phyloP scores from a whole-genome alignment of 2,329 filamentous ascomycete genomes.

The Colletotrichum nymphaeae region DNA sequence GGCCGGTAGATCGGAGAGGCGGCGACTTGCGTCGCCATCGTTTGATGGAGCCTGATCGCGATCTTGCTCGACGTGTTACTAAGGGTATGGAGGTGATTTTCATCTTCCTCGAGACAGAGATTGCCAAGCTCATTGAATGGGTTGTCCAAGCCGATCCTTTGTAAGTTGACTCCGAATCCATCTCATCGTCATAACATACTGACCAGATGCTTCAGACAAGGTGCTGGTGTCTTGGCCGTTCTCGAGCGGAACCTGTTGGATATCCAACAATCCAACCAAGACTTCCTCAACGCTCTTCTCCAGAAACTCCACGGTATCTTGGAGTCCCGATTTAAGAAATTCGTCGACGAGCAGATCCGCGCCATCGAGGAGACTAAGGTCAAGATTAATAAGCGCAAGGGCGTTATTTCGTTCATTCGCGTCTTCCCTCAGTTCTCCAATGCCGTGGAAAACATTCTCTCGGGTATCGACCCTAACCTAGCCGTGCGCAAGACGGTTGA shows the following conservation, averaged over 20 bases:
- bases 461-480: slow-evolving; percentile 65
- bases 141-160: slow-evolving; percentile 82
- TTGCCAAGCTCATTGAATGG: slow-evolving; percentile 87
- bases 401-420: slow-evolving; percentile 94
- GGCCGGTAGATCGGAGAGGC: slow-evolving; percentile 76
- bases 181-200: not conserved
- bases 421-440: slow-evolving; percentile 90
- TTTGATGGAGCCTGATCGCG: slow-evolving; percentile 88
- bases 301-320: slow-evolving; percentile 83
- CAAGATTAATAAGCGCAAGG: slow-evolving; percentile 98
- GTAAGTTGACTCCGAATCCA: slow-evolving; percentile 61
- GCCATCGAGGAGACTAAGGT: slow-evolving; percentile 99
- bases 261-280: slow-evolving; percentile 90
- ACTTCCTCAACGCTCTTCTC: slow-evolving; percentile 84
- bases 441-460: slow-evolving; percentile 86
- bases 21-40: slow-evolving; percentile 80
- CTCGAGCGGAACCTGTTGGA: slow-evolving; percentile 84
- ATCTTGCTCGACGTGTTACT: slow-evolving; percentile 85
- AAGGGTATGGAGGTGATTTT: slow-evolving; percentile 91
- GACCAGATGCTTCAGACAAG: slow-evolving; percentile 70
- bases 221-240: slow-evolving; percentile 84
- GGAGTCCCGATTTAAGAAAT: slow-evolving; percentile 82
- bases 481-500: slow-evolving; percentile 83
- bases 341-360: slow-evolving; percentile 93
- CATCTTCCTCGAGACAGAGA: slow-evolving; percentile 80